A percentile compares a stretch with the other conserved stretches of the same genome.
Evolutionary conservation across 148 eudicot species (phyloP).

Genomic region (Rhododendron kiyosumense): DNA sequence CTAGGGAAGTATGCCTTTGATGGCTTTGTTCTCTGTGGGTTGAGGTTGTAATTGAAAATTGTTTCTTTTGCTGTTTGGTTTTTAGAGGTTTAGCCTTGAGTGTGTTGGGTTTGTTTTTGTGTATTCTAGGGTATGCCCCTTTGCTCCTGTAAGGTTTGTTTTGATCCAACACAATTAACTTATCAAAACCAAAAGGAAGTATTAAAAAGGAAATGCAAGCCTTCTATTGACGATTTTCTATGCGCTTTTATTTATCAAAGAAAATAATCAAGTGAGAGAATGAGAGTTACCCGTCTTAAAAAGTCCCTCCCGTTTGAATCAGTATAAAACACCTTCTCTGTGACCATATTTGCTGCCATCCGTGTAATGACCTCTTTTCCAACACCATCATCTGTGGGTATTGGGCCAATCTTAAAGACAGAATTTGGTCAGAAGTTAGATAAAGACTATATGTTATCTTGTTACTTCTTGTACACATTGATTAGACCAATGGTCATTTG

Average conservation of each 20-base stretch:
- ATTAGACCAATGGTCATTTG: not conserved
- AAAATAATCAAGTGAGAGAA: not conserved
- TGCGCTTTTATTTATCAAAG: not conserved
- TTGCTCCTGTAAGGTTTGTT: too few species aligned
- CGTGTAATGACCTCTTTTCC: slow-evolving; percentile 84
- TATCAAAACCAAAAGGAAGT: not conserved
- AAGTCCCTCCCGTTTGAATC: slow-evolving; percentile 94
- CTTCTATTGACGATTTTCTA: not conserved
- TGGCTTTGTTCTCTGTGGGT: too few species aligned
- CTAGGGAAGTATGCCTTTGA: too few species aligned
- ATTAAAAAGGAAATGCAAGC: not conserved
- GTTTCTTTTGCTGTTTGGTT: too few species aligned
- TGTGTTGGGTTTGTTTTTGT: too few species aligned
- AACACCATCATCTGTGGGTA: slow-evolving; percentile 36
- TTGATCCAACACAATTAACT: too few species aligned
- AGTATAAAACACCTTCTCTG: slow-evolving; percentile 68
- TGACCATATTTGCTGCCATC: slow-evolving; percentile 58
- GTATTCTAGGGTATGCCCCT: too few species aligned
- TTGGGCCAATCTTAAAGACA: slow-evolving; percentile 63
- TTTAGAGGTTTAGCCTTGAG: too few species aligned
- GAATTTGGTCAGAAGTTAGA: slow-evolving; percentile 13
- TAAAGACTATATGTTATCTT: not conserved
- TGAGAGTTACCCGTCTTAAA: slow-evolving; percentile 52
- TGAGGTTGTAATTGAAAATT: too few species aligned
- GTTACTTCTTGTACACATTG: not conserved